Conservation (phyloP, 2,329 filamentous ascomycete genomes). For the Penicillium digitatum region DNA sequence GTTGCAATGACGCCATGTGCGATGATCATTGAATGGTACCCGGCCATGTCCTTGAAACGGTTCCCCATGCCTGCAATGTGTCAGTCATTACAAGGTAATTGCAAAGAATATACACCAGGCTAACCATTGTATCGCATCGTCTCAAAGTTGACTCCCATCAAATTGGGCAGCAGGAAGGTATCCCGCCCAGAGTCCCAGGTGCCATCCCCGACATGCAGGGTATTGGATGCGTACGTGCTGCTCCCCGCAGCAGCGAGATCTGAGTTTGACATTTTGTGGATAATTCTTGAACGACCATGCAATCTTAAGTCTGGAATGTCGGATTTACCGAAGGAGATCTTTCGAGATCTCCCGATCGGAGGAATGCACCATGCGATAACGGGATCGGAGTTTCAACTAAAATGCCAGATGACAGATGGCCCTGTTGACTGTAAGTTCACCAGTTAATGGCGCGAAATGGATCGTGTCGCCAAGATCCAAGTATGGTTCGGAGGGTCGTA, state of each 20-base stretch:
- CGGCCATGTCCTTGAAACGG: constrained; percentile 56
- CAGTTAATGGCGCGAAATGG: neutral
- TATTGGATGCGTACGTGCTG: constrained; percentile 59
- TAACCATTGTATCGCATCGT: constrained; percentile 65
- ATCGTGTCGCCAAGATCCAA: neutral
- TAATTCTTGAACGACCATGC: constrained; percentile 5
- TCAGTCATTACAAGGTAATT: constrained; percentile 16
- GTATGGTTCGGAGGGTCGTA: neutral
- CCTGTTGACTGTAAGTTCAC: neutral
- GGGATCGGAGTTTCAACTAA: constrained; percentile 12
- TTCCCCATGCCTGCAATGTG: constrained; percentile 59
- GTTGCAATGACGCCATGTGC: constrained; percentile 59
- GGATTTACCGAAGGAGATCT: constrained; percentile 42
- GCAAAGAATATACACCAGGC: constrained; percentile 8
- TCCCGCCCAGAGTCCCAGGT: constrained; percentile 62
- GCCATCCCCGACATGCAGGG: constrained; percentile 62
- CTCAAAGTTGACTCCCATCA: constrained; percentile 62
- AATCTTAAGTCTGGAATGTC: constrained; percentile 38
- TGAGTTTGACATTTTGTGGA: constrained; percentile 32
- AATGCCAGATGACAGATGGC: constrained; percentile 9
- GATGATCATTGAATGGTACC: constrained; percentile 56
- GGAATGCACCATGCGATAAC: constrained; percentile 43
- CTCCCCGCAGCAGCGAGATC: constrained; percentile 56
- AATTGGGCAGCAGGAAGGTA: constrained; percentile 61
- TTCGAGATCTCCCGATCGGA: constrained; percentile 42